A percentile compares a stretch with the other conserved stretches of the same genome.
phyloP scores from a whole-genome alignment of 306 rosid species.

The Lathyrus sativus region DNA sequence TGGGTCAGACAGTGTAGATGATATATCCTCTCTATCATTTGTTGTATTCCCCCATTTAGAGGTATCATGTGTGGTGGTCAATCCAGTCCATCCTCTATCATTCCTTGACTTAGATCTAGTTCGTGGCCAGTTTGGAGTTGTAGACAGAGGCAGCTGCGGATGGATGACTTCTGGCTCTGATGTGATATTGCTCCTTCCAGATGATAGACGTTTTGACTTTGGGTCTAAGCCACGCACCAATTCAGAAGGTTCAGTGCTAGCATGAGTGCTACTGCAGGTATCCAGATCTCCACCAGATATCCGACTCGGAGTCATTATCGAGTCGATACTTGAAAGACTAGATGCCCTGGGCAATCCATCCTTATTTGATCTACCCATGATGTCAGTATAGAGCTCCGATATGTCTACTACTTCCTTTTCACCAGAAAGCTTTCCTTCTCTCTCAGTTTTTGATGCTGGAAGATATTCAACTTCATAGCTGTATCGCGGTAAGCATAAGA shows the following conservation, averaged over 20 bases:
- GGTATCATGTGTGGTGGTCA: slow-evolving; percentile 77
- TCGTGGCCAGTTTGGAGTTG: slow-evolving; percentile 98
- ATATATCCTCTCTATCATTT: slow-evolving; percentile 91
- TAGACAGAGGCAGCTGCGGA: slow-evolving; percentile 86
- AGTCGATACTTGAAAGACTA: slow-evolving; percentile 98
- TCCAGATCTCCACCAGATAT: slow-evolving; percentile 90
- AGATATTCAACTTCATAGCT: slow-evolving; percentile 94
- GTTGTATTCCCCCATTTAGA: slow-evolving; percentile 84
- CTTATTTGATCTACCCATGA: slow-evolving; percentile 81
- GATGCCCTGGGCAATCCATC: slow-evolving; percentile 97
- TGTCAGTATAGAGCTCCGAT: slow-evolving; percentile 79
- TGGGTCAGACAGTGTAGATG: slow-evolving; percentile 96
- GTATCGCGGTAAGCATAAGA: slow-evolving; percentile 89
- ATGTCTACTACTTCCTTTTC: slow-evolving; percentile 81
- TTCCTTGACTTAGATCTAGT: slow-evolving; percentile 92
- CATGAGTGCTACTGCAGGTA: slow-evolving; percentile 74
- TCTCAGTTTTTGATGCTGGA: slow-evolving; percentile 74
- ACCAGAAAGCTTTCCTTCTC: slow-evolving; percentile 63
- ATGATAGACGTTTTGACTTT: slow-evolving; percentile 84
- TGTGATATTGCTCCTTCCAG: slow-evolving; percentile 75
- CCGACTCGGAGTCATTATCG: slow-evolving; percentile 94
- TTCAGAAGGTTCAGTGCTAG: slow-evolving; percentile 93
- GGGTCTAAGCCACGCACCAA: slow-evolving; percentile 96
- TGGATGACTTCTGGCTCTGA: slow-evolving; percentile 95
- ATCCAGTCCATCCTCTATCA: slow-evolving; percentile 89